A percentile compares a stretch with the other conserved stretches of the same genome.
Conservation (phyloP, 495 filamentous ascomycete species). For the Penicillium soppii region DNA sequence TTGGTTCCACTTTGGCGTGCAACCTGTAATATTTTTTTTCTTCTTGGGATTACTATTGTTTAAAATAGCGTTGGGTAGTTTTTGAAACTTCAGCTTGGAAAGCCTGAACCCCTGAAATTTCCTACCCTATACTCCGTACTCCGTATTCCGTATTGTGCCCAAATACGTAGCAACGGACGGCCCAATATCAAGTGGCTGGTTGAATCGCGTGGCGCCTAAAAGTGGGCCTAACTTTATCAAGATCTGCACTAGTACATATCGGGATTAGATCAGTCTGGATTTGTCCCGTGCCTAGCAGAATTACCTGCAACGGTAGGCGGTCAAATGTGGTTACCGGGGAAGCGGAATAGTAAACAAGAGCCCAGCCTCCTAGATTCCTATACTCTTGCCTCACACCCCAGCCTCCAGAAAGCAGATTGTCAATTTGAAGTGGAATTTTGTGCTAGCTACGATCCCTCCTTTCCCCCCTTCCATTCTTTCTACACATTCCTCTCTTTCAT, state of each 20-base stretch:
- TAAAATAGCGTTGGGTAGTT: conserved; percentile 12
- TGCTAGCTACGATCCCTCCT: conserved; percentile 36
- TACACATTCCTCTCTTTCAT: conserved; percentile 29
- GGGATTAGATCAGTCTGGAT: conserved; percentile 13
- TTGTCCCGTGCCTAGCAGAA: conserved; percentile 13
- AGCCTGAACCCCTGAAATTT: background rate
- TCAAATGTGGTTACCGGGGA: conserved; percentile 36
- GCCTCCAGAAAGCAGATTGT: conserved; percentile 31
- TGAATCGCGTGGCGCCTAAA: conserved; percentile 14
- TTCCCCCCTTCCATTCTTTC: conserved; percentile 30
- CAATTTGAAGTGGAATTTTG: conserved; percentile 30
- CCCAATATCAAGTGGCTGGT: conserved; percentile 23
- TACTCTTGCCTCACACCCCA: conserved; percentile 34
- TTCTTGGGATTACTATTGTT: conserved; percentile 6
- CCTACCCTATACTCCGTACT: too few species aligned
- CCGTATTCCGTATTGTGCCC: too few species aligned
- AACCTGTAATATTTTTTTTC: background rate
- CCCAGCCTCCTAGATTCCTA: conserved; percentile 45
- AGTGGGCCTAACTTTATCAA: conserved; percentile 21
- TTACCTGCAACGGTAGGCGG: conserved; percentile 29
- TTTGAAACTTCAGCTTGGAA: background rate
- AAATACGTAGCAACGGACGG: background rate
- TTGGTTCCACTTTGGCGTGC: conserved; percentile 7
- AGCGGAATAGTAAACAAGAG: conserved; percentile 47
- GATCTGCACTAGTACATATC: conserved; percentile 17